Evolutionary conservation across 805 yeast species (phyloP), one percentile per base, ranked within the genome.

Genomic region (Candida piceae): DNA sequence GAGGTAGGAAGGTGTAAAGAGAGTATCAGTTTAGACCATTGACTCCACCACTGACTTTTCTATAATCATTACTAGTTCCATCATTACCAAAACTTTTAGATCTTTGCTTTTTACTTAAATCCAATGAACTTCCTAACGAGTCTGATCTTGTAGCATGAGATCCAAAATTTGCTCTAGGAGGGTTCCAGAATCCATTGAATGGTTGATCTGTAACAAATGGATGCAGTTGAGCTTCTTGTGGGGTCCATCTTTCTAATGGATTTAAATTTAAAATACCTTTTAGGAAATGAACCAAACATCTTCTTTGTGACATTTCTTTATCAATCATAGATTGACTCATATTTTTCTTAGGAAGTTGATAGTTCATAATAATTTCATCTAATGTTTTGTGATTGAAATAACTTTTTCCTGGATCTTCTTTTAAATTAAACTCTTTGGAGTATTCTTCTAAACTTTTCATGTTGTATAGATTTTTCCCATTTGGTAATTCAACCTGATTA

Each of bases 171-270:
- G 39, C 35, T 3, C 50, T 43, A 7, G 78, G 78, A 13, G 80
- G 79, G 33, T 55, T 57, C 80, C 80, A 75, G 26, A 57, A 58
- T 1, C 78, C 82, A 9, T 58, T 58, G 50, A 75, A 80, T 38
- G 64, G 68, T 36, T 67, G 67, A 34, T 73, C 79, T 5, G 84
- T 83, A 15, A 93, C 77, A 58, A 93, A 93, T 0, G 97, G 97
- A 63, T 93, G 98, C 58, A 76, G 67, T 12, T 80, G 67, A 0
- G 97, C 98, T 58, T 93, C 97, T 48, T 87, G 96, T 10, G 98
- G 98, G 0, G 97, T 86, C 83, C 96, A 84, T 50, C 99, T 75
- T 58, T 88, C 96, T 49, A 93, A 70, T 0, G 98, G 98, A 58
- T 90, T 89, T 51, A 87, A 60, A 46, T 82, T 85, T 43, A 93